Conservation (phyloP, 257 asterid genomes). For the Solanum chmielewskii region DNA sequence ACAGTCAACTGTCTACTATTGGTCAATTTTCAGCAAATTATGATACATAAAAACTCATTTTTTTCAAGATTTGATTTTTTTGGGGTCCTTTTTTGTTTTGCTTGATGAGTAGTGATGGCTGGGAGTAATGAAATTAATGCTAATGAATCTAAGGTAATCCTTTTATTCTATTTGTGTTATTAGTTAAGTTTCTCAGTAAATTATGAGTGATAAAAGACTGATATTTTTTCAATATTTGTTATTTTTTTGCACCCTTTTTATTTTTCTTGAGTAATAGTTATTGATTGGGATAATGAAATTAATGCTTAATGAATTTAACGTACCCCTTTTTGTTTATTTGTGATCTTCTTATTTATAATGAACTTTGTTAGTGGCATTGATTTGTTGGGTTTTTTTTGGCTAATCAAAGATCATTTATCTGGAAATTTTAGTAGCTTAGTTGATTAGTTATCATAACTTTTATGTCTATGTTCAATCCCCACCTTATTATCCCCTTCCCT, state of each 20-base stretch:
- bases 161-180: background rate
- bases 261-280: background rate
- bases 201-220: slow-evolving; percentile 14
- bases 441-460: background rate
- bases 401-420: background rate
- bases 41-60: slow-evolving; percentile 11
- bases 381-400: background rate
- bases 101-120: slow-evolving; percentile 17
- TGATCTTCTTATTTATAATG: background rate
- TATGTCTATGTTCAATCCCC: background rate
- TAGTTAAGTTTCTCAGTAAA: background rate
- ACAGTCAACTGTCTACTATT: background rate
- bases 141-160: slow-evolving; percentile 41
- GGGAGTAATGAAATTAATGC: slow-evolving; percentile 37
- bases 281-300: slow-evolving; percentile 39
- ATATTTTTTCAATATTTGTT: slow-evolving; percentile 12
- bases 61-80: slow-evolving; percentile 11
- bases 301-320: slow-evolving; percentile 40
- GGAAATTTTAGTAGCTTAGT: background rate
- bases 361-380: background rate
- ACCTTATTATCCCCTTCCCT: background rate
- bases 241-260: background rate
- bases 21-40: background rate
- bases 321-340: background rate
- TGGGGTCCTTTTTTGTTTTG: background rate